Evolutionary conservation across 2,329 filamentous ascomycete genomes (phyloP), one percentile per base, ranked within the genome.

Genomic region (Elsinoe australis): DNA sequence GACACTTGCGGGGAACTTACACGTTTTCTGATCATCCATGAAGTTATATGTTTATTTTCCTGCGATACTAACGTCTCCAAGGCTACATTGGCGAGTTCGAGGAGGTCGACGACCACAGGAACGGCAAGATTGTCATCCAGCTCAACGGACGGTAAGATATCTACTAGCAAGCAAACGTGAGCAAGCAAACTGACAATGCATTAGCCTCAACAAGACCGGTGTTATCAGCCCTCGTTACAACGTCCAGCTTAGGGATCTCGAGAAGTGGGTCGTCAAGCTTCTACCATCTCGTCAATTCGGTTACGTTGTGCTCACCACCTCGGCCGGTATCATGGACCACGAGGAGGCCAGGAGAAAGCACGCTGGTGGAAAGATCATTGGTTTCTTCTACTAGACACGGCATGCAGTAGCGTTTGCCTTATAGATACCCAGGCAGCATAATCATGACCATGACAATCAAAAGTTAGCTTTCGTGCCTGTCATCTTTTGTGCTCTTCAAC

Each of bases 241-340:
- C 82, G 86, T 98, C 73, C 88, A 90, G 72, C 88, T 98, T 67
- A 76, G 79, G 66, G 92, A 98, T 65, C 81, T 98, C 69, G 92
- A 98, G 87, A 95, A 96, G 81, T 98, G 92, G 92, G 88, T 96
- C 65, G 87, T 94, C 76, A 94, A 94, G 83, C 85, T 98, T 68
- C 82, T 98, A 58, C 92, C 92, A 61, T 89, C 92, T 60, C 92
- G 92, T 95, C 92, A 98, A 77, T 98, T 98, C 80, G 92, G 92
- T 68, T 95, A 88, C 78, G 87, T 98, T 68, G 88, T 98, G 74
- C 85, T 98, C 66, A 98, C 92, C 72, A 98, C 92, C 74, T 95
- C 89, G 53, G 88, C 92, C 58, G 92, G 92, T 72, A 98, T 98
- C 74, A 96, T 98, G 90, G 92, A 98, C 79, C 92, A 98, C 79